These are phyloP conservation scores for Rhizopogon hawkerae DNA, from an alignment of 1,284 basidiomycete species.

Conservation along the genomic window DNA sequence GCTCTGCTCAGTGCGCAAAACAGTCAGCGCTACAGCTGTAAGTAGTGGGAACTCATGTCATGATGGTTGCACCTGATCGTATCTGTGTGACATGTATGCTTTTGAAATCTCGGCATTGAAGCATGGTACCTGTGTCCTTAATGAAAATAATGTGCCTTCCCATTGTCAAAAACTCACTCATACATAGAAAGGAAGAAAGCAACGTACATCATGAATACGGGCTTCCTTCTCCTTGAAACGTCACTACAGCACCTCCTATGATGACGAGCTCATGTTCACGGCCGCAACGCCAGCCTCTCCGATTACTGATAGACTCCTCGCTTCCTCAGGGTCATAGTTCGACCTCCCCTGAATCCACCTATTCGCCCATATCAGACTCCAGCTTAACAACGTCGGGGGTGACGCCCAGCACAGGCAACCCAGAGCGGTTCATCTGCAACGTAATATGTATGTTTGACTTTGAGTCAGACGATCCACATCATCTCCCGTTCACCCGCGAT, in stretches of 20 bases:
- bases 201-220: background rate
- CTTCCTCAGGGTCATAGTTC: constrained; percentile 11
- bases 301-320: constrained; percentile 44
- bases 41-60: constrained; percentile 7
- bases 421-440: constrained; percentile 31
- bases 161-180: background rate
- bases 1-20: no score
- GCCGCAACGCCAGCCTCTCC: constrained; percentile 32
- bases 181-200: background rate
- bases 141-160: background rate
- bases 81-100: background rate
- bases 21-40: background rate
- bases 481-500: constrained; percentile 53
- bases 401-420: constrained; percentile 23
- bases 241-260: background rate
- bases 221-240: background rate
- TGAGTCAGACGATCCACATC: constrained; percentile 47
- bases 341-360: constrained; percentile 21
- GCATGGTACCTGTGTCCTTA: background rate
- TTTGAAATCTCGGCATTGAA: background rate
- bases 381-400: constrained; percentile 23
- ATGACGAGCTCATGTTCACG: background rate
- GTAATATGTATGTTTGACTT: constrained; percentile 65
- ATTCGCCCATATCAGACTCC: constrained; percentile 20
- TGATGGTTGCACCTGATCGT: constrained; percentile 11